Base-by-base conservation (phyloP, 1,284 basidiomycete genomes). In the Phellopilus nigrolimitatus region DNA sequence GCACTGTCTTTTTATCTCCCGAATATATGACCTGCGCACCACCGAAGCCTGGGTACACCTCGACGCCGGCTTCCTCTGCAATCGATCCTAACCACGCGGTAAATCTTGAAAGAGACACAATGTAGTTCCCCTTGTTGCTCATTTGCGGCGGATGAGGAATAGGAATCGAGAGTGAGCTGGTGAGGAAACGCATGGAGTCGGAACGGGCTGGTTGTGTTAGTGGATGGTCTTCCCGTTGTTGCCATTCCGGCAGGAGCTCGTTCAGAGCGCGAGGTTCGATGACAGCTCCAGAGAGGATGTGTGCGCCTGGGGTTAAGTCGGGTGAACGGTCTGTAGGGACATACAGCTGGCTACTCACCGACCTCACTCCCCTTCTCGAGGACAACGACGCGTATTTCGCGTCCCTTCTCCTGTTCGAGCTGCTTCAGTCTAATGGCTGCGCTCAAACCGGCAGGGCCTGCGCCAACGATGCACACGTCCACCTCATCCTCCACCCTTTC, bases 111-210 rank as follows among this genome's bases (percentile, higher is more conserved):
- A 99, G 80, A 3, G 92, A 97, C 44, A 93, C 75, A 62, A 98
- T 87, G 69, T 95, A 98, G 71, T 98, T 99, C 52, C 91, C 90
- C 50, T 88, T 79, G 73, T 97, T 97, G 64, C 75, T 76, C 95
- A 99, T 99, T 69, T 98, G 95, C 0, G 95, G 95, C 2, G 95
- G 95, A 64, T 99, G 95, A 0, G 94, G 97, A 52, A 98, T 82
- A 12, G 92, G 93, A 60, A 95, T 72, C 3, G 90, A 79, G 53
- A 70, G 67, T 22, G 74, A 82, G 33, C 75, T 60, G 10, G 95
- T 95, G 57, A 99, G 76, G 67, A 85, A 93, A 51, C 90, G 82
- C 95, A 99, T 98, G 25, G 76, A 71, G 44, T 90, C 91, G 41
- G 82, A 82, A 1, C 77, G 81, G 0, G 94, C 93, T 0, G 82